phyloP scores from a whole-genome alignment of 371 early-diverging fungal species.

The Mortierella polycephala region DNA sequence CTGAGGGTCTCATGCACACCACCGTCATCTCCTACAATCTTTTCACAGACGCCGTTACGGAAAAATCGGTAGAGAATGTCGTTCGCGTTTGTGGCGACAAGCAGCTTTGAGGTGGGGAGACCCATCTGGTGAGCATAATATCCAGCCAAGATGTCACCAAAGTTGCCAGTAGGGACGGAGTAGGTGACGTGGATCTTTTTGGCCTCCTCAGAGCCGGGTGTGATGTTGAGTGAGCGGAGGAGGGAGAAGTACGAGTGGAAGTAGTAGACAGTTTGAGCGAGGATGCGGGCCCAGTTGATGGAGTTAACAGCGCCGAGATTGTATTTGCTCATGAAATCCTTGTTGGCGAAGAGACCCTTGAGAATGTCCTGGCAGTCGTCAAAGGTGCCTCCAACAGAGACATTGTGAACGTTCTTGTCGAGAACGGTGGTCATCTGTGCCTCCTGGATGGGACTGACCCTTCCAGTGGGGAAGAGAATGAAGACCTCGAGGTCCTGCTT shows the following conservation, averaged over 20 bases:
- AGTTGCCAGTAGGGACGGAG: conserved; percentile 98
- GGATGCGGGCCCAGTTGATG: conserved; percentile 98
- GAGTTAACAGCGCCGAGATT: conserved; percentile 96
- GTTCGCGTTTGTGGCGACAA: conserved; percentile 95
- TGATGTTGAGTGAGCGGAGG: conserved; percentile 66
- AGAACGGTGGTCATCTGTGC: conserved; percentile 97
- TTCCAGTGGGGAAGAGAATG: conserved; percentile 91
- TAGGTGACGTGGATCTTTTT: conserved; percentile 74
- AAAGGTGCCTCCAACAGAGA: conserved; percentile 93
- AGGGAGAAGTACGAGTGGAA: conserved; percentile 90
- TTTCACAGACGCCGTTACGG: conserved; percentile 84
- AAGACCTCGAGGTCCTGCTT: conserved; percentile 93
- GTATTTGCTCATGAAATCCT: conserved; percentile 77
- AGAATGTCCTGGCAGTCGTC: conserved; percentile 97
- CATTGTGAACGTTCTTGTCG: conserved; percentile 92
- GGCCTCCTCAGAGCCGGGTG: conserved; percentile 60
- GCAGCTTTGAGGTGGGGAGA: conserved; percentile 83
- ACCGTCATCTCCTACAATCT: conserved; percentile 62
- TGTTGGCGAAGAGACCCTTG: conserved; percentile 88
- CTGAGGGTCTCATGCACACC: conserved; percentile 85
- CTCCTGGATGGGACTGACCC: conserved; percentile 95
- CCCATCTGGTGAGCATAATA: conserved; percentile 94
- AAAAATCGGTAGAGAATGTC: conserved; percentile 97
- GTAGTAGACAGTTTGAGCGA: conserved; percentile 96
- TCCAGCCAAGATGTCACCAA: conserved; percentile 97